Evolutionary conservation across 1,284 basidiomycete genomes (phyloP).

Genomic region (Afroboletus lepidellus): DNA sequence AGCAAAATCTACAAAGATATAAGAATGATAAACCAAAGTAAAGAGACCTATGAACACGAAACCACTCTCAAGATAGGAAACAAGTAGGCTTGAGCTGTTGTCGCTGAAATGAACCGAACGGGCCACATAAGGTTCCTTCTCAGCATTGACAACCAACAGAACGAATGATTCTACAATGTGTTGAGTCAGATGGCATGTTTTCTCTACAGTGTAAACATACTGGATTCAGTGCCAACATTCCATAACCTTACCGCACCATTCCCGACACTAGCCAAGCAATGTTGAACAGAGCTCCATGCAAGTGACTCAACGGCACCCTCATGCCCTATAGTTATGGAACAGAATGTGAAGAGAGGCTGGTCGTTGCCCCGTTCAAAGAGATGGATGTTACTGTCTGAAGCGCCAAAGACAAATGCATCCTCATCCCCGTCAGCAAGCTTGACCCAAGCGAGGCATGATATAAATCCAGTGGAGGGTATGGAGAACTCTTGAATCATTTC

Average conservation of each 20-base stretch:
- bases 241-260: not conserved
- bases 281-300: not conserved
- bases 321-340: not conserved
- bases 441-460: not conserved
- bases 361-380: not conserved
- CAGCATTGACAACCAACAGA: not conserved
- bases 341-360: not conserved
- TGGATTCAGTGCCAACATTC: not conserved
- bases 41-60: not conserved
- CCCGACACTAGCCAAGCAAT: not conserved
- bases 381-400: slow-evolving; percentile 1
- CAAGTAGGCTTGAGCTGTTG: not conserved
- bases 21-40: not conserved
- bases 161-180: not conserved
- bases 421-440: not conserved
- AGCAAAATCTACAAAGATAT: not conserved
- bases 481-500: slow-evolving; percentile 3
- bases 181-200: not conserved
- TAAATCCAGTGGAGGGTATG: not conserved
- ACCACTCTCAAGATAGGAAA: slow-evolving; percentile 2
- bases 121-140: slow-evolving; percentile 1
- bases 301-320: not conserved
- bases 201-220: not conserved
- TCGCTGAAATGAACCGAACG: not conserved
- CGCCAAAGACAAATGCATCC: not conserved